These are phyloP conservation scores for Dicorynia guianensis DNA, from an alignment of 306 rosid species.

Conservation along the genomic window DNA sequence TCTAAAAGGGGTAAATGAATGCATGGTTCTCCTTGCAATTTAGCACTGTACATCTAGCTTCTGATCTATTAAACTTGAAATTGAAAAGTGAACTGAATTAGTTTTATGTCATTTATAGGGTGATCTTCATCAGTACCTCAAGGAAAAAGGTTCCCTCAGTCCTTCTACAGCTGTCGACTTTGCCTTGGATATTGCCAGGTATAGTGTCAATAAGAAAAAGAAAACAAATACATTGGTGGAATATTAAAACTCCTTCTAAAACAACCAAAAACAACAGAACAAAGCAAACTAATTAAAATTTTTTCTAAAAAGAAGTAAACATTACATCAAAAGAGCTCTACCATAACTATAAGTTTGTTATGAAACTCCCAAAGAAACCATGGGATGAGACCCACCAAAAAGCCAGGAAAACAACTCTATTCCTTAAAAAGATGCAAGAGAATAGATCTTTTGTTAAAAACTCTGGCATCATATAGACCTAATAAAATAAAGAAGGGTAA, in stretches of 20 bases:
- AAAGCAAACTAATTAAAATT: background rate
- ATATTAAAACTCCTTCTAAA: background rate
- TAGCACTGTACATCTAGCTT: constrained; percentile 27
- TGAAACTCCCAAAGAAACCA: background rate
- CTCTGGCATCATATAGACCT: background rate
- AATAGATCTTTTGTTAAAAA: background rate
- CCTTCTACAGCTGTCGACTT: constrained; percentile 76
- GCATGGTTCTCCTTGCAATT: constrained; percentile 33
- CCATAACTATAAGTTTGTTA: background rate
- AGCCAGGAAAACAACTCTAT: constrained; percentile 14
- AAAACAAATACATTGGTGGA: background rate
- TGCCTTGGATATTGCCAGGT: constrained; percentile 92
- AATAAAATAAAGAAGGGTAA: background rate
- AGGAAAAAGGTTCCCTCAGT: constrained; percentile 81
- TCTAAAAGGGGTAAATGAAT: constrained; percentile 83
- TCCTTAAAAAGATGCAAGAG: constrained; percentile 7
- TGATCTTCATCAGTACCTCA: constrained; percentile 91
- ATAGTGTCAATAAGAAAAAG: constrained; percentile 4
- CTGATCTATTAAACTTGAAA: constrained; percentile 25
- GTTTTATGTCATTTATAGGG: constrained; percentile 60
- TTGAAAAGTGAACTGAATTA: constrained; percentile 37
- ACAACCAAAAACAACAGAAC: constrained; percentile 20
- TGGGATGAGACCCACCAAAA: background rate
- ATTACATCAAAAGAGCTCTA: background rate
- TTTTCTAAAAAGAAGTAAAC: background rate